phyloP scores from a whole-genome alignment of 1,284 basidiomycete genomes.

The Sanguinoderma infundibulare region DNA sequence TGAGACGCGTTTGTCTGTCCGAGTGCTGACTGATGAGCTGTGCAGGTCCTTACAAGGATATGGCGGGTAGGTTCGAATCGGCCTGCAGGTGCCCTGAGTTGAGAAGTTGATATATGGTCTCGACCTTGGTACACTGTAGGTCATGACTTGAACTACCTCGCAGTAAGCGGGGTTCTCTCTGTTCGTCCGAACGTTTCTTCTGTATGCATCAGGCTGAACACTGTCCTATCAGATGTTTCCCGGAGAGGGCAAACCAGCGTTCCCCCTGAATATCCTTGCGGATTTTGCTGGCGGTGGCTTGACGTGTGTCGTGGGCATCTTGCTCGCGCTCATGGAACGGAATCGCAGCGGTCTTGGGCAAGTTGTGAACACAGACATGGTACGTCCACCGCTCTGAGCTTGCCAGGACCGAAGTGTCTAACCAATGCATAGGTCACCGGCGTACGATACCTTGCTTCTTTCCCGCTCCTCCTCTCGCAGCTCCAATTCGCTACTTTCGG shows the following conservation, averaged over 20 bases:
- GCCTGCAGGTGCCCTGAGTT: constrained; percentile 5
- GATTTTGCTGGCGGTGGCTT: constrained; percentile 87
- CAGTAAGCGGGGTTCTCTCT: constrained; percentile 78
- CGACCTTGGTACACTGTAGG: too few relatives aligned
- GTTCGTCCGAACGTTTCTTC: constrained; percentile 41
- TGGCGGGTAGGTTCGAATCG: constrained; percentile 59
- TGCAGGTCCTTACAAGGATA: constrained; percentile 64
- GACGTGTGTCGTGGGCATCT: constrained; percentile 74
- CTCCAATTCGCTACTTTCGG: constrained; percentile 38
- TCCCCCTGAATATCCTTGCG: constrained; percentile 78
- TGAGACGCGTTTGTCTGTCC: background rate
- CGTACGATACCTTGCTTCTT: constrained; percentile 75
- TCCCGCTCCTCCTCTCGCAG: constrained; percentile 61
- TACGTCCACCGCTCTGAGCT: constrained; percentile 31
- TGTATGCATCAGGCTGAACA: background rate
- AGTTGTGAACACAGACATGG: constrained; percentile 82
- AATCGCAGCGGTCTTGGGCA: constrained; percentile 69
- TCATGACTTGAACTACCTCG: constrained; percentile 89
- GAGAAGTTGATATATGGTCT: background rate
- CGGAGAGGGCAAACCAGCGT: constrained; percentile 67
- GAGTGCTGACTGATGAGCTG: background rate
- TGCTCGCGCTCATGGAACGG: constrained; percentile 77
- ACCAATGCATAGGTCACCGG: constrained; percentile 66
- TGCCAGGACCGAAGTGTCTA: background rate
- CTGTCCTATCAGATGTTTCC: constrained; percentile 64